Base-by-base conservation (phyloP, 495 filamentous ascomycete genomes). In the Hamigera avellanea region DNA sequence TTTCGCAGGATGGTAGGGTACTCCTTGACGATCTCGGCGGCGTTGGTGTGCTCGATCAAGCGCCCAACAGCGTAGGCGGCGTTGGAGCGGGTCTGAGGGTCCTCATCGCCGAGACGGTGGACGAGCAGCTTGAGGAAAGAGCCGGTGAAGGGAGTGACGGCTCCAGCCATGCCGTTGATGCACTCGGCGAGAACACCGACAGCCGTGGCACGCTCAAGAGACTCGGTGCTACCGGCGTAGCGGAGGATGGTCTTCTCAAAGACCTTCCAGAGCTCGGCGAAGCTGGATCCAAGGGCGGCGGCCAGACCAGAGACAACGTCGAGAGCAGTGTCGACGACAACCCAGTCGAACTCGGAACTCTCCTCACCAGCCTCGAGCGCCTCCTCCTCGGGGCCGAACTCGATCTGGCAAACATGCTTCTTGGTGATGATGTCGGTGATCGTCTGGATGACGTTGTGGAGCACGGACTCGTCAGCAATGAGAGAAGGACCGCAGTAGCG, bases 331-430 rank as follows among this genome's bases (percentile, higher is more conserved):
- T 98, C 91, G 33, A 98, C 81, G 30, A 93, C 78, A 17, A 93
- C 73, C 91, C 91, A 96, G 62, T 96, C 91, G 52, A 89, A 95
- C 66, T 98, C 91, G 13, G 91, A 89, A 13, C 79, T 81, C 51
- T 91, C 86, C 23, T 88, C 80, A 18, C 78, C 64, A 17, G 75
- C 68, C 35, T 75, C 75, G 26, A 76, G 61, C 23, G 76, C 67
- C 44, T 86, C 81, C 27, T 79, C 78, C 32, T 86, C 86, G 35
- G 81, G 79, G 14, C 74, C 83, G 26, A 87, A 75, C 54, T 95
- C 91, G 45, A 87, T 67, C 61, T 98, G 91, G 65, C 86, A 95
- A 39, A 83, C 78, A 67, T 98, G 91, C 43, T 80, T 72, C 57
- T 88, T 87, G 41, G 76, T 86, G 53, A 95, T 78, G 53, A 95